phyloP scores from a whole-genome alignment of 306 rosid genomes.

The Echinosophora koreensis region DNA sequence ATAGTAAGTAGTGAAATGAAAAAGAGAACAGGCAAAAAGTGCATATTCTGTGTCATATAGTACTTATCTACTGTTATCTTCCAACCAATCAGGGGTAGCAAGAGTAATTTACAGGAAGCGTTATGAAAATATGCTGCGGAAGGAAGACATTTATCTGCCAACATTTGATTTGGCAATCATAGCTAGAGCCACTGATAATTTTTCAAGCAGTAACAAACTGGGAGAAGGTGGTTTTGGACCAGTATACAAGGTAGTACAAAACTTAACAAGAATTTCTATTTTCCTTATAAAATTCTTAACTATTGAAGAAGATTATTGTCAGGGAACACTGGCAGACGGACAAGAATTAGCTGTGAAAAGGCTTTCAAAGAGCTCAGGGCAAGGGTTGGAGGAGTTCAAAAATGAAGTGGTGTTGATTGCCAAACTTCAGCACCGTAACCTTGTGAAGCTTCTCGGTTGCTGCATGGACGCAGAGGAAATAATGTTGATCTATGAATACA shows the following conservation, averaged over 20 bases:
- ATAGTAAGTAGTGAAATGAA: background rate
- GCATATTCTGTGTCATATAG: background rate
- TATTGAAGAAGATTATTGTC: background rate
- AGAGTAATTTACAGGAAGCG: constrained; percentile 9
- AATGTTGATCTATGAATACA: constrained; percentile 36
- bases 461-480: constrained; percentile 34
- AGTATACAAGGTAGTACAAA: constrained; percentile 49
- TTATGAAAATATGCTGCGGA: constrained; percentile 4
- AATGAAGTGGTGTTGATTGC: constrained; percentile 19
- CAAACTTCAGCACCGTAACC: constrained; percentile 34
- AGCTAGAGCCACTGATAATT: constrained; percentile 48
- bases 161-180: constrained; percentile 42
- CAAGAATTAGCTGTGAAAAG: constrained; percentile 34
- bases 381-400: constrained; percentile 35
- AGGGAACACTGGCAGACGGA: constrained; percentile 24
- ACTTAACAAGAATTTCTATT: background rate
- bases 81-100: background rate
- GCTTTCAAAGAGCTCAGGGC: constrained; percentile 8
- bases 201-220: constrained; percentile 46
- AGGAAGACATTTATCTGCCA: constrained; percentile 50
- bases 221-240: constrained; percentile 62
- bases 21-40: background rate
- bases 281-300: background rate
- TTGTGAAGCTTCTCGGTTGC: constrained; percentile 28
- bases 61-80: background rate